Conservation (phyloP, 2,329 filamentous ascomycete genomes). For the Colletotrichum coccodes region DNA sequence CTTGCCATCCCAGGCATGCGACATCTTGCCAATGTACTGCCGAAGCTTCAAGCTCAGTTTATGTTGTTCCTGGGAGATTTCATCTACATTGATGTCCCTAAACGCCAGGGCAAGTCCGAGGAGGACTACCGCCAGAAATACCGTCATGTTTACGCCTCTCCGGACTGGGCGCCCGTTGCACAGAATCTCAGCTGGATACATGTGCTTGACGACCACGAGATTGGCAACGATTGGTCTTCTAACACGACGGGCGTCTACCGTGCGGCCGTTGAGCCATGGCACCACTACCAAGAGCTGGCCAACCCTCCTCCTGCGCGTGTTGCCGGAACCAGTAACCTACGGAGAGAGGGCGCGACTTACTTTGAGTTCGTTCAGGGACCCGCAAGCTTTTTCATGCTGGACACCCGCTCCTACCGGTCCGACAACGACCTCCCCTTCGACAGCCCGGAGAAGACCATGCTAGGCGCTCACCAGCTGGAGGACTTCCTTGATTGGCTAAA, state of each 20-base stretch:
- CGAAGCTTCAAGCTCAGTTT: conserved; percentile 77
- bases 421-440: conserved; percentile 69
- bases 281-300: conserved; percentile 83
- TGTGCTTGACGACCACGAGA: conserved; percentile 96
- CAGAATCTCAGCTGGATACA: conserved; percentile 96
- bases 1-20: conserved; percentile 84
- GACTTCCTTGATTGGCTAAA: conserved; percentile 84
- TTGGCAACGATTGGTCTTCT: conserved; percentile 90
- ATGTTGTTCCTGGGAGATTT: conserved; percentile 89
- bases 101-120: conserved; percentile 75
- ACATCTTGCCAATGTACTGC: conserved; percentile 78
- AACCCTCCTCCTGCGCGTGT: conserved; percentile 80
- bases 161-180: conserved; percentile 83
- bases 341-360: conserved; percentile 74
- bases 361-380: conserved; percentile 92
- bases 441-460: conserved; percentile 82
- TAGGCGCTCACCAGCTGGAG: conserved; percentile 80
- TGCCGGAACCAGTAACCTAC: conserved; percentile 50
- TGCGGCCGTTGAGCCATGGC: conserved; percentile 84
- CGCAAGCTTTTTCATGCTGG: conserved; percentile 92
- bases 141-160: conserved; percentile 93
- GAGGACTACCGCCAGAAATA: conserved; percentile 92
- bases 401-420: conserved; percentile 89
- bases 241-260: conserved; percentile 84
- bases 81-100: conserved; percentile 90